Conservation (phyloP, 768 basidiomycete genomes). For the Amyloporia xantha region DNA sequence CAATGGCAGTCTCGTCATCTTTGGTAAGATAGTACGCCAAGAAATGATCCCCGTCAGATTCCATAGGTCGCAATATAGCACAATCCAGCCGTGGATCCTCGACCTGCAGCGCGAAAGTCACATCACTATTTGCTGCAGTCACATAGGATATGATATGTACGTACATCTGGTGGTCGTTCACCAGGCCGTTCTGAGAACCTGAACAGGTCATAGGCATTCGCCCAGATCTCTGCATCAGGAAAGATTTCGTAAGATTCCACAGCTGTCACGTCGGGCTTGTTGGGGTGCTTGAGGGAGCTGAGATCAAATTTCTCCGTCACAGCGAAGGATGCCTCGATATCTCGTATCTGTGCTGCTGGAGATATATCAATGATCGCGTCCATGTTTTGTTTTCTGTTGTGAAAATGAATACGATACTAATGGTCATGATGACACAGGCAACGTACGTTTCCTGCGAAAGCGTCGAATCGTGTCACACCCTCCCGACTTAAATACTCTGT, state of each 20-base stretch:
- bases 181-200: slow-evolving; percentile 81
- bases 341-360: slow-evolving; percentile 62
- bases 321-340: slow-evolving; percentile 73
- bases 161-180: slow-evolving; percentile 63
- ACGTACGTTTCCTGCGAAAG: slow-evolving; percentile 51
- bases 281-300: slow-evolving; percentile 62
- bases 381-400: slow-evolving; percentile 40
- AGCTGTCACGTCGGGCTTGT: slow-evolving; percentile 66
- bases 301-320: slow-evolving; percentile 62
- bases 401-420: neutral
- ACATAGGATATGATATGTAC: neutral
- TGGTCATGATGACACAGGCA: slow-evolving; percentile 1
- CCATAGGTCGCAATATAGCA: slow-evolving; percentile 82
- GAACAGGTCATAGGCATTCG: slow-evolving; percentile 85
- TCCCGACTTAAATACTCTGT: slow-evolving; percentile 82
- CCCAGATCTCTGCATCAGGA: slow-evolving; percentile 83
- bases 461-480: slow-evolving; percentile 38
- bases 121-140: neutral
- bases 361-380: slow-evolving; percentile 59
- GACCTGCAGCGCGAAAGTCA: slow-evolving; percentile 34
- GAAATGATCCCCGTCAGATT: slow-evolving; percentile 84
- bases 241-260: slow-evolving; percentile 78
- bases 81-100: slow-evolving; percentile 81
- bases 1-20: slow-evolving; percentile 62
- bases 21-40: slow-evolving; percentile 77